phyloP scores from a whole-genome alignment of 2,329 filamentous ascomycete species.

The Didymella arachidicola region DNA sequence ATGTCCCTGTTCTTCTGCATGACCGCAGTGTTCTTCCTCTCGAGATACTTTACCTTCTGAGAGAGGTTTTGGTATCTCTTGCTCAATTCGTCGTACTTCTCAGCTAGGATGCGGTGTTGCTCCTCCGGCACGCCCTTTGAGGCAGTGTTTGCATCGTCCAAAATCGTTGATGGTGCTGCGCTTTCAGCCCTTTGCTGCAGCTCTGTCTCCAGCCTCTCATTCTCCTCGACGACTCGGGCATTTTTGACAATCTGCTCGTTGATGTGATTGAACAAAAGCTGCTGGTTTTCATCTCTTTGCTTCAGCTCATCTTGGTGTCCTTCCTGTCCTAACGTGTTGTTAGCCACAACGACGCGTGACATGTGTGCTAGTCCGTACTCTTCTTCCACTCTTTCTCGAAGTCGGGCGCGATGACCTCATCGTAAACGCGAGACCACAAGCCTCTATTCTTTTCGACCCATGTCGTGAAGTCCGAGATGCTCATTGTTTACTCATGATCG shows the following conservation, averaged over 20 bases:
- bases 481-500: conserved; percentile 10
- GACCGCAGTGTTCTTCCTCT: conserved; percentile 44
- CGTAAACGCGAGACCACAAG: conserved; percentile 41
- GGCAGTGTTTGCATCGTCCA: conserved; percentile 3
- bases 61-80: conserved; percentile 40
- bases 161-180: conserved; percentile 4
- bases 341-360: not conserved
- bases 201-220: conserved; percentile 29
- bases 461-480: conserved; percentile 38
- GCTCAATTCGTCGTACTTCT: conserved; percentile 45
- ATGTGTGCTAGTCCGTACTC: conserved; percentile 28
- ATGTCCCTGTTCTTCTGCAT: conserved; percentile 50
- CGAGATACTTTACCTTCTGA: conserved; percentile 42
- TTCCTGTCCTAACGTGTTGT: conserved; percentile 34
- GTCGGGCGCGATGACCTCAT: conserved; percentile 47
- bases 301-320: conserved; percentile 35
- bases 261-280: conserved; percentile 36
- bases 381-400: conserved; percentile 45
- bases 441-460: conserved; percentile 44
- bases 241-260: conserved; percentile 39
- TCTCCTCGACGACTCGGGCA: conserved; percentile 37
- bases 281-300: conserved; percentile 41
- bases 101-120: conserved; percentile 38
- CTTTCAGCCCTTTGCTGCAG: conserved; percentile 22
- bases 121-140: conserved; percentile 25